A percentile compares a stretch with the other conserved stretches of the same genome.
Evolutionary conservation across 1,284 basidiomycete species (phyloP).

Genomic region (Gastroboletus turbinatus): DNA sequence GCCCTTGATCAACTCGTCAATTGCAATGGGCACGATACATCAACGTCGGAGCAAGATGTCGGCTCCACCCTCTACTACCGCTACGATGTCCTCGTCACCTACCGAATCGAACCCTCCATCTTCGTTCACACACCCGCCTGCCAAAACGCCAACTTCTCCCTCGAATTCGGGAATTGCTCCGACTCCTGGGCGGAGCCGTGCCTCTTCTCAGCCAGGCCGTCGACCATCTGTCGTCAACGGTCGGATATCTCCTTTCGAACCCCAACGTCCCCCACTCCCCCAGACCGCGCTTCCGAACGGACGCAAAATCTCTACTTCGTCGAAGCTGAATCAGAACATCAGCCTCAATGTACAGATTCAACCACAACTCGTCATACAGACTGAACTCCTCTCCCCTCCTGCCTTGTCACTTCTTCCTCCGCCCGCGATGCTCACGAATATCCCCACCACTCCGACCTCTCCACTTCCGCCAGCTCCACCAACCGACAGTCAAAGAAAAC

Average conservation of each 20-base stretch:
- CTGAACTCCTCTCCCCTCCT: constrained; percentile 47
- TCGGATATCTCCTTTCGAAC: constrained; percentile 46
- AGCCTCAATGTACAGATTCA: constrained; percentile 38
- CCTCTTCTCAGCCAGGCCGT: constrained; percentile 68
- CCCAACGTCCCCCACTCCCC: constrained; percentile 51
- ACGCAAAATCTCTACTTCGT: constrained; percentile 61
- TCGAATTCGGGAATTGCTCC: constrained; percentile 34
- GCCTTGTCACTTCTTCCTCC: constrained; percentile 48
- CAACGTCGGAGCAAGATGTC: constrained; percentile 66
- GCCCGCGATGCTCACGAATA: constrained; percentile 48
- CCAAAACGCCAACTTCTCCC: constrained; percentile 45
- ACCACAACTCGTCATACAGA: constrained; percentile 51
- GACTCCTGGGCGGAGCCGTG: constrained; percentile 51
- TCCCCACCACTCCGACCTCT: constrained; percentile 73
- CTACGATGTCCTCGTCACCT: constrained; percentile 56
- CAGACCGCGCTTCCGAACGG: constrained; percentile 39
- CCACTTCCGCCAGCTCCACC: constrained; percentile 72
- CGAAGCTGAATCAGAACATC: constrained; percentile 52
- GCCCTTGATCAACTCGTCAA: constrained; percentile 57
- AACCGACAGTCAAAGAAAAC: constrained; percentile 73
- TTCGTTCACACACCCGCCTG: constrained; percentile 40
- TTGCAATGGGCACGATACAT: constrained; percentile 63
- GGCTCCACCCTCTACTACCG: constrained; percentile 48
- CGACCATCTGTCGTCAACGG: constrained; percentile 55
- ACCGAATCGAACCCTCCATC: constrained; percentile 53